Evolutionary conservation across 371 early-diverging fungal species (phyloP), one percentile per base, ranked within the genome.

Genomic region (Haplosporangium sp.): DNA sequence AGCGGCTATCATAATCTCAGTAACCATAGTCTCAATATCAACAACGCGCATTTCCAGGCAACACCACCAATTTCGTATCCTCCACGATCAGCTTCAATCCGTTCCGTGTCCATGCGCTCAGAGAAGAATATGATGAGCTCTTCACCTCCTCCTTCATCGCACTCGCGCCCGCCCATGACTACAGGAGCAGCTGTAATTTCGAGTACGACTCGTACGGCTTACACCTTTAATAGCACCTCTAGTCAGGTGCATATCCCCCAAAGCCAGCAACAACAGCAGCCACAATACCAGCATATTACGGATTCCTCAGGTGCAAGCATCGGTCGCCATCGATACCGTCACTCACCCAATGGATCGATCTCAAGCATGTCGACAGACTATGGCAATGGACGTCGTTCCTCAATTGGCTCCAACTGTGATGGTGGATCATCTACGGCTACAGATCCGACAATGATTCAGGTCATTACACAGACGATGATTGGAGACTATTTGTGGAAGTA

Each of bases 391-490:
- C 45, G 77, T 18, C 53, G 67, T 18, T 43, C 62, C 23, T 80
- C 80, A 16, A 56, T 57, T 50, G 41, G 73, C 53, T 80, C 80
- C 7, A 73, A 65, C 47, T 69, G 62, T 47, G 80, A 73, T 6
- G 57, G 46, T 29, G 29, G n/a, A 50, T 18, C 20, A 50, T 9
- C 47, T 36, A 69, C 69, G 13, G 51, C 77, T 2, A 84, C 89
- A 0, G 89, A 91, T 62, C 87, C 91, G 23, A 83, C 87, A 13
- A 84, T 91, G 50, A 89, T 93, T 37, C 84, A 90, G 52, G 70
- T 91, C 20, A 89, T 95, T 51, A 92, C 94, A 6, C 89, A 91
- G 57, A 91, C 92, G 51, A 91, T 93, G 89, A 89, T 93, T 55
- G 95, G 95, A 9, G 90, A 91, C 45, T 90, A 86, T 73, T 80